phyloP scores from a whole-genome alignment of 345 rosid genomes.

The Gossypium sturtianum region DNA sequence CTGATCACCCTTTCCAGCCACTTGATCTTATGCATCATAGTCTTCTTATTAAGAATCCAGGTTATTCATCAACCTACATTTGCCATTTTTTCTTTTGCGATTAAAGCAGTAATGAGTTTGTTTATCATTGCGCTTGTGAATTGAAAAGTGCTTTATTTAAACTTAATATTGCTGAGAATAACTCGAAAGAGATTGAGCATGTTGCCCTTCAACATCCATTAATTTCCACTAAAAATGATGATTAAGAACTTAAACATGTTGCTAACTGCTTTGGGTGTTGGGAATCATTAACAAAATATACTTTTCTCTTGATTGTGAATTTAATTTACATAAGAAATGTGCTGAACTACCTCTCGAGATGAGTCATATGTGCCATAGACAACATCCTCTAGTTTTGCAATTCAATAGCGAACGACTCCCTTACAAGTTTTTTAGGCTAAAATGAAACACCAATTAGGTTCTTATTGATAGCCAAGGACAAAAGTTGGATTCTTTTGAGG shows the following conservation, averaged over 20 bases:
- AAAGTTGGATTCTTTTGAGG: no score
- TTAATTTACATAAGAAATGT: background rate
- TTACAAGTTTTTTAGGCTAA: no score
- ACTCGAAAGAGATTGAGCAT: background rate
- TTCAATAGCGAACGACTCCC: background rate
- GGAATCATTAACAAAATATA: background rate
- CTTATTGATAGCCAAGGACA: no score
- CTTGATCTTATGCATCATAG: background rate
- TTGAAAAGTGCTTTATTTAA: background rate
- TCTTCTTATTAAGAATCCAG: background rate
- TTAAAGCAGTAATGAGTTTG: background rate
- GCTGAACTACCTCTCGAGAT: background rate
- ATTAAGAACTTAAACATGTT: background rate
- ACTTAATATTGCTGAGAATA: background rate
- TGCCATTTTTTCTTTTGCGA: background rate
- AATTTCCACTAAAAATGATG: background rate
- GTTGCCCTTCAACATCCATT: background rate
- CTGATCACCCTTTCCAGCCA: background rate
- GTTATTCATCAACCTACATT: no score
- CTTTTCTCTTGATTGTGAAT: background rate
- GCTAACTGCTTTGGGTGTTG: background rate
- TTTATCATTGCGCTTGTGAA: background rate
- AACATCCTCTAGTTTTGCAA: background rate
- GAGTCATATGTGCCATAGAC: background rate
- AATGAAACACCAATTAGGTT: no score